These are phyloP conservation scores for Colletotrichum cereale DNA, from an alignment of 2,329 filamentous ascomycete genomes.

Conservation along the genomic window DNA sequence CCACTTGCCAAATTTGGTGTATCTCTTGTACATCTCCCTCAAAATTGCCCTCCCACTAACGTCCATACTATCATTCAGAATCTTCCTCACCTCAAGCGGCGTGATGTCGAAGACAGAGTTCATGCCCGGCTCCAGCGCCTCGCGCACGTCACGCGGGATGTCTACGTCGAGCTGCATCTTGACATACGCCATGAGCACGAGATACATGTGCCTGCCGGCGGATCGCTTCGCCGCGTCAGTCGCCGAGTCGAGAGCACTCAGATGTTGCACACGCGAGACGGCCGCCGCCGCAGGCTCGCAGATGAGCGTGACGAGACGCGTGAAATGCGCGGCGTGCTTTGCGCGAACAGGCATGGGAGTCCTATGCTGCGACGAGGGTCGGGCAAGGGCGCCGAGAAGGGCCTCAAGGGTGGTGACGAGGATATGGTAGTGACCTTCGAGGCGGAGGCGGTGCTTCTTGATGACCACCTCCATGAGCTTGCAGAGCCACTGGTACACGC, in stretches of 20 bases:
- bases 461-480: conserved; percentile 68
- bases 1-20: conserved; percentile 75
- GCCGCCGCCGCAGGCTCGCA: conserved; percentile 70
- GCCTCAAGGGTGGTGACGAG: conserved; percentile 66
- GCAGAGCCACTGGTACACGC: conserved; percentile 62
- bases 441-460: conserved; percentile 69
- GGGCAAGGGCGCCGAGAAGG: conserved; percentile 67
- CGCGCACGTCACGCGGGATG: conserved; percentile 63
- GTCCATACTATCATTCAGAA: conserved; percentile 72
- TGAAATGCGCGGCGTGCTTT: conserved; percentile 63
- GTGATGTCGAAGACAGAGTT: conserved; percentile 72
- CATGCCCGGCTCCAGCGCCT: conserved; percentile 68
- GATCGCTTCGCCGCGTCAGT: conserved; percentile 72
- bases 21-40: conserved; percentile 69
- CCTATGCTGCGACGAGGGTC: conserved; percentile 47
- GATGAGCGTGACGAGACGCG: conserved; percentile 68
- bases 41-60: conserved; percentile 70
- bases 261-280: conserved; percentile 61
- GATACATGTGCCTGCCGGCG: conserved; percentile 72
- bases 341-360: conserved; percentile 45
- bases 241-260: conserved; percentile 67
- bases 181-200: conserved; percentile 70
- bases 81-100: conserved; percentile 64
- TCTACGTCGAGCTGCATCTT: conserved; percentile 70
- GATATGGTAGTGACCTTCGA: conserved; percentile 73